Evolutionary conservation across 352 stramenopile genomes (phyloP), one percentile per base, ranked within the genome.

Genomic region (Thalassiosira mediterranea): DNA sequence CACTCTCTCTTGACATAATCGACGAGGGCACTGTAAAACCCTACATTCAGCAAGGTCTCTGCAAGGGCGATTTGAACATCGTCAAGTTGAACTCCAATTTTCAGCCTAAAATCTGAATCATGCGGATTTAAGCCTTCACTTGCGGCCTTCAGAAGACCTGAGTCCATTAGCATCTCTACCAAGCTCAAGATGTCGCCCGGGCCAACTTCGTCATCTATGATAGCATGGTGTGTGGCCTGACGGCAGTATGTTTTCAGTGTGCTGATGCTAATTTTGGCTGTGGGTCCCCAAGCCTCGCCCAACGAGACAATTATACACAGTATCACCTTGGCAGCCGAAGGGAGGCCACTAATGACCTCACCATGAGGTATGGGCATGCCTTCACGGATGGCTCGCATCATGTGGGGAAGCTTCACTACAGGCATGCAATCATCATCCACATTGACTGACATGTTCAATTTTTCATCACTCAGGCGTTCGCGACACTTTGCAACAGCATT

Each of bases 11-110:
- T 77, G 21, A 85, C 42, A 58, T 61, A 82, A 29, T 72, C 60
- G 25, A 72, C 52, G 40, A 85, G 40, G 26, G 25, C 47, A 7
- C 29, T 13, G 57, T 83, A 86, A 54, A 83, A 83, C 11, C 21
- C 29, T 72, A 70, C 47, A 25, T 56, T 70, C 3, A 77, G 10
- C 11, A 86, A 51, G 40, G 44, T 81, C 51, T 83, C 46, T 49
- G 72, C 63, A 40, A 86, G 51, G n/a, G 73, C 78, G 63, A 52
- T 73, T 74, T 86, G 72, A 37, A 86, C 68, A 74, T 86, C 78
- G 46, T 83, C 62, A 4, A 86, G 46, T 23, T 86, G 78, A 4
- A 86, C 72, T 34, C 69, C 78, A 60, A 83, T 44, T n/a, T 67
- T 71, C 60, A 86, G 54, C 32, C 61, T 69, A 11, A 44, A 10